Evolutionary conservation across 148 eudicot genomes (phyloP).

Genomic region (Spergularia bocconei): DNA sequence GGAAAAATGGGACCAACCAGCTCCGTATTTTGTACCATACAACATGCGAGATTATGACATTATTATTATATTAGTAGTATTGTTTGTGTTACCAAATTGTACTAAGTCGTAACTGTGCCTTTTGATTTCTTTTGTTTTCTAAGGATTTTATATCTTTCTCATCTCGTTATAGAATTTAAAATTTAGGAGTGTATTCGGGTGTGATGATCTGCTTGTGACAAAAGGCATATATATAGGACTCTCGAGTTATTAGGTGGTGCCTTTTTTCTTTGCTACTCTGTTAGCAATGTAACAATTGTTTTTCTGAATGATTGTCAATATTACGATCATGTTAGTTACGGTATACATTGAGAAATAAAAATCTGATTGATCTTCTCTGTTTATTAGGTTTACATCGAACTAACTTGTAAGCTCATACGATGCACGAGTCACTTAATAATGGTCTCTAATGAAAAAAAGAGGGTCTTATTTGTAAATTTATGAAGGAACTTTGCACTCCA

Average conservation of each 20-base stretch:
- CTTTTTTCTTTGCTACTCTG: not conserved
- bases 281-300: not conserved
- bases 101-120: conserved; percentile 6
- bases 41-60: not conserved
- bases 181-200: conserved; percentile 10
- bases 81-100: conserved; percentile 18
- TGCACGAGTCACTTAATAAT: too few species aligned
- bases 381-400: not conserved
- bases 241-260: conserved; percentile 1
- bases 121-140: not conserved
- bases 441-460: too few species aligned
- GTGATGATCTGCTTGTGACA: conserved; percentile 11
- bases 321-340: conserved; percentile 12
- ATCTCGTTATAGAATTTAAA: not conserved
- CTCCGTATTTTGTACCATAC: conserved; percentile 26
- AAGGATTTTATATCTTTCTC: conserved; percentile 11
- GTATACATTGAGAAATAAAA: not conserved
- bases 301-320: not conserved
- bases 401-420: too few species aligned
- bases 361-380: not conserved
- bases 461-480: too few species aligned
- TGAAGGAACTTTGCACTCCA: too few species aligned
- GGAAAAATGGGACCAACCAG: conserved; percentile 7
- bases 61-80: conserved; percentile 1
- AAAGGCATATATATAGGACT: conserved; percentile 15